These are phyloP conservation scores for Capillidium heterosporum DNA, from an alignment of 371 early-diverging fungal species.

Conservation along the genomic window DNA sequence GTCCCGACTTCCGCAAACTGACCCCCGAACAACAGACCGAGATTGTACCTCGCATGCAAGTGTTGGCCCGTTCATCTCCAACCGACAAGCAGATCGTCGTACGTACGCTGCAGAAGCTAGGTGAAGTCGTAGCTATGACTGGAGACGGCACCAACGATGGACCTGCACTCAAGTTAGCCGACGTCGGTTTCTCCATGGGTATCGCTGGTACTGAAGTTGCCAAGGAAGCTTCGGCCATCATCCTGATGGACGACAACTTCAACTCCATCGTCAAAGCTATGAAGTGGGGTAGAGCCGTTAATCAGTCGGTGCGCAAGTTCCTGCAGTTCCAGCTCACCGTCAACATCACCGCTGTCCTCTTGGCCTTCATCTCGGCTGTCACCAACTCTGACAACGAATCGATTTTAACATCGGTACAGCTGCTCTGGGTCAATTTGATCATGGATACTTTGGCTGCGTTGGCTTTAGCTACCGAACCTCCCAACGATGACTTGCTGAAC, in stretches of 20 bases:
- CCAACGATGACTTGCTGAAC: slow-evolving; percentile 36
- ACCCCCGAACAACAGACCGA: slow-evolving; percentile 23
- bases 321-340: slow-evolving; percentile 64
- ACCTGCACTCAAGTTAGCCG: slow-evolving; percentile 57
- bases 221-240: slow-evolving; percentile 60
- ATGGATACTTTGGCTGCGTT: slow-evolving; percentile 68
- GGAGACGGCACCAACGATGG: slow-evolving; percentile 70
- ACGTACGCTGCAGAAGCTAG: slow-evolving; percentile 28
- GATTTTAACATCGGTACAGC: slow-evolving; percentile 48
- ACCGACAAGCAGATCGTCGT: slow-evolving; percentile 56
- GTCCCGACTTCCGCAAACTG: slow-evolving; percentile 39
- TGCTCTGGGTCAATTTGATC: slow-evolving; percentile 65
- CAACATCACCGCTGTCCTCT: slow-evolving; percentile 46
- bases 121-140: slow-evolving; percentile 61
- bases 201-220: slow-evolving; percentile 66
- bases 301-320: slow-evolving; percentile 62
- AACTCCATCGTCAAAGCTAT: slow-evolving; percentile 54
- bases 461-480: slow-evolving; percentile 56
- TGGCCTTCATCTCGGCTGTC: slow-evolving; percentile 44
- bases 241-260: slow-evolving; percentile 68
- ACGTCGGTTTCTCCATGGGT: slow-evolving; percentile 72
- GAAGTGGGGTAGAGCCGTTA: slow-evolving; percentile 62
- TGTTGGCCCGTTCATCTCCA: slow-evolving; percentile 58
- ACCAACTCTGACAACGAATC: slow-evolving; percentile 20
- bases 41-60: slow-evolving; percentile 37